Evolutionary conservation across 163 green algal genomes (phyloP).

Genomic region (Volvox carteri): DNA sequence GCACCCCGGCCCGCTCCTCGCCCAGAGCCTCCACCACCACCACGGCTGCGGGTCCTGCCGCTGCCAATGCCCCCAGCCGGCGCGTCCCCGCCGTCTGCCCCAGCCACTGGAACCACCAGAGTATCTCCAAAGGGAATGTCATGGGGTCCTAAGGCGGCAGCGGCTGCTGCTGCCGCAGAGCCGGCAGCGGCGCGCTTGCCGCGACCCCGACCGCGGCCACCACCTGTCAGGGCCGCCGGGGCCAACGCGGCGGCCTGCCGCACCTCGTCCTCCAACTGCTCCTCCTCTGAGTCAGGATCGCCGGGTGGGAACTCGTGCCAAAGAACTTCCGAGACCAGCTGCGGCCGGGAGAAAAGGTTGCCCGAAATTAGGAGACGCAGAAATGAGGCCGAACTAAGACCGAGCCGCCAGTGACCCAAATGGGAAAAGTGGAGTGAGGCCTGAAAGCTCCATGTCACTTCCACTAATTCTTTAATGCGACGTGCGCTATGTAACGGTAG

Average conservation of each 20-base stretch:
- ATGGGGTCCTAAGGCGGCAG: background rate
- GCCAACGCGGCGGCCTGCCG: background rate
- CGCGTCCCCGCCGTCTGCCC: background rate
- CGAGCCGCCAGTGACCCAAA: no score
- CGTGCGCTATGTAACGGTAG: no score
- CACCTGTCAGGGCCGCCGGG: background rate
- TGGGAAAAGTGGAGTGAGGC: no score
- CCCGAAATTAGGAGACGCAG: no score
- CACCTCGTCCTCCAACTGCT: slow-evolving; percentile 33
- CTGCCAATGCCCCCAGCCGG: background rate
- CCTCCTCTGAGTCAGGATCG: slow-evolving; percentile 33
- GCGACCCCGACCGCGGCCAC: background rate
- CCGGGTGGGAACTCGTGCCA: slow-evolving; percentile 8
- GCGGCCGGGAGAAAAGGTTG: no score
- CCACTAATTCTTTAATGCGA: no score
- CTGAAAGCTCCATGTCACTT: no score
- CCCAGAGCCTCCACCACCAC: background rate
- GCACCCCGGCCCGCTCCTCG: background rate
- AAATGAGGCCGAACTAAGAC: no score
- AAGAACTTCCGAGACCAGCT: slow-evolving; percentile 2
- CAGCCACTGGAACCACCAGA: background rate
- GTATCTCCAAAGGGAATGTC: slow-evolving; percentile 38
- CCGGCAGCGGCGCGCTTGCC: background rate
- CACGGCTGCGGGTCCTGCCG: background rate
- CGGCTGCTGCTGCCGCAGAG: background rate